Percentiles rank a stretch among this genome's conserved stretches.
These are phyloP conservation scores for Ceratocystis diversiconidia DNA, from an alignment of 2,329 filamentous ascomycete genomes.

Conservation along the genomic window DNA sequence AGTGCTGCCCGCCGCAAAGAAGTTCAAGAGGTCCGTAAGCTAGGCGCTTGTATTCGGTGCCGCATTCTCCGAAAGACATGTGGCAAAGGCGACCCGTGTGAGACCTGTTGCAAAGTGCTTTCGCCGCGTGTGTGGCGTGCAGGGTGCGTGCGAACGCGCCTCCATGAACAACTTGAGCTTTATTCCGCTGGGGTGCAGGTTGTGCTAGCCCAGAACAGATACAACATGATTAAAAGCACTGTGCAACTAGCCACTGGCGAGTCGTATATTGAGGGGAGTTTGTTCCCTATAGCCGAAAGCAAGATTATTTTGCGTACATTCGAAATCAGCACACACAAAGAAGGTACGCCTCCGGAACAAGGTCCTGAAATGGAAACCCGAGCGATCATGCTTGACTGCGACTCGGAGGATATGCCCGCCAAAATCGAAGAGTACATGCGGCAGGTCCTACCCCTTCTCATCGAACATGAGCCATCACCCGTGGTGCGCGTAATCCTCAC, in stretches of 20 bases:
- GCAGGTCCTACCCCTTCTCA: conserved; percentile 41
- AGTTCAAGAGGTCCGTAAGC: conserved; percentile 49
- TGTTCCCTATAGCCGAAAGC: conserved; percentile 39
- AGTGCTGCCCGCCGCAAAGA: conserved; percentile 45
- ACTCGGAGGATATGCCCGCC: conserved; percentile 43
- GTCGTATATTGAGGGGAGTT: conserved; percentile 41
- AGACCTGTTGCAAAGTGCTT: conserved; percentile 49
- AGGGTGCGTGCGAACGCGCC: conserved; percentile 47
- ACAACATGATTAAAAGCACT: conserved; percentile 40
- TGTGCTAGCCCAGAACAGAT: conserved; percentile 44
- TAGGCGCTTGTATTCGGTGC: conserved; percentile 52
- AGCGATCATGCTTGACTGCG: conserved; percentile 45
- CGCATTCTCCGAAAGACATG: conserved; percentile 53
- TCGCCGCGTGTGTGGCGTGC: conserved; percentile 51
- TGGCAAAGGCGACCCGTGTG: conserved; percentile 48
- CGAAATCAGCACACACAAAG: conserved; percentile 25
- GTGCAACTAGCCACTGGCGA: conserved; percentile 36
- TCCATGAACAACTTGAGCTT: conserved; percentile 47
- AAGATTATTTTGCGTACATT: conserved; percentile 17
- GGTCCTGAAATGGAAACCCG: conserved; percentile 27
- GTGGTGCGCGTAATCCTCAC: conserved; percentile 46
- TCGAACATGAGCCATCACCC: conserved; percentile 44
- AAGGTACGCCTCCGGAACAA: conserved; percentile 22
- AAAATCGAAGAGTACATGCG: conserved; percentile 49
- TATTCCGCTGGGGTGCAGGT: conserved; percentile 51